Evolutionary conservation across 768 basidiomycete genomes (phyloP), one percentile per base, ranked within the genome.

Genomic region (Pulveroboletus sp.): DNA sequence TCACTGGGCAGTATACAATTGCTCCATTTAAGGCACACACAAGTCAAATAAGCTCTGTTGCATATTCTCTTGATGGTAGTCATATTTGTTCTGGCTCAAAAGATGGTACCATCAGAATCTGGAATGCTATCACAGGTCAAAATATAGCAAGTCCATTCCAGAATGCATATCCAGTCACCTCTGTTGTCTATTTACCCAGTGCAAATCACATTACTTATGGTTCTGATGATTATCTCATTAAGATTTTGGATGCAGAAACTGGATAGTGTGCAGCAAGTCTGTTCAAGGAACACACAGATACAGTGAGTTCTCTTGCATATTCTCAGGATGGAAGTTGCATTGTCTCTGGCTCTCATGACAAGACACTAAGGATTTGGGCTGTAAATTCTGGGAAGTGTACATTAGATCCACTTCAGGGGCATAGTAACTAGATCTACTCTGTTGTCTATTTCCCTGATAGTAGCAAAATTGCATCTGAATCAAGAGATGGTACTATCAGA

Each of bases 21-120:
- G 48, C 34, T n/a, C 22, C 55, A 34, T 26, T 44, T 12, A 47
- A 50, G 11, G 7, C n/a, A 0, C 49, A 61, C 5, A 41, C 43
- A 32, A 5, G 0, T 6, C 0, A 2, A 22, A 3, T 59, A 6
- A n/a, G 0, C 0, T 51, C 47, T 37, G 34, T 60, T 41, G 54
- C 51, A 46, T 54, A 46, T 66, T 50, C 69, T 4, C 67, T 68
- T 24, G 59, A 67, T 50, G 63, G 62, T 2, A 47, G 26, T 6
- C 20, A 51, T 3, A 34, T 62, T 54, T 50, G 19, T 22, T 56
- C 62, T 49, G 55, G 45, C 14, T 55, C 55, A 24, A 4, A 10
- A 9, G 60, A 63, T 6, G 1, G 0, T 0, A 58, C 57, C 3
- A 51, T 66, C 2, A 51, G 39, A 8, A 10, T 63, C 0, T 68